These are phyloP conservation scores for Fusarium compactum DNA, from an alignment of 2,329 filamentous ascomycete species.

Conservation along the genomic window DNA sequence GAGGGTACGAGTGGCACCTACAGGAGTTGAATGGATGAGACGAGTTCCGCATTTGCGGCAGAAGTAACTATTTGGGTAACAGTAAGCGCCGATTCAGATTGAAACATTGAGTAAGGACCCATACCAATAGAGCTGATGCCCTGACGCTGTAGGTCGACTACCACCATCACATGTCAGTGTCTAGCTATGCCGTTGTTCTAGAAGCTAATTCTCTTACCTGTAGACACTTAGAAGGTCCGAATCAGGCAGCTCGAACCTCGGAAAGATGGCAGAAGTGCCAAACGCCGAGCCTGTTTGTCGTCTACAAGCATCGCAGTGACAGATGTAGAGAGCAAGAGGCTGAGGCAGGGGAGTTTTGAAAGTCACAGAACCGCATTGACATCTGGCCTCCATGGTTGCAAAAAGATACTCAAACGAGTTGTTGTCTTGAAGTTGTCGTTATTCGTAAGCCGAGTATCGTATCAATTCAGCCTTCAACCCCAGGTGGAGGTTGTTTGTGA, in stretches of 20 bases:
- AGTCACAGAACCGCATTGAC: conserved; percentile 72
- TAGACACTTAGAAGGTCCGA: conserved; percentile 65
- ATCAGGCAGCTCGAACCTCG: conserved; percentile 69
- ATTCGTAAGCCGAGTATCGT: not conserved
- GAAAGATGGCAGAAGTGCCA: conserved; percentile 77
- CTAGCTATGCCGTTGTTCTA: not conserved
- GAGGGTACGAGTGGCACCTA: conserved; percentile 49
- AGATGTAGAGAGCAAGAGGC: conserved; percentile 76
- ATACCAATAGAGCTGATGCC: conserved; percentile 69
- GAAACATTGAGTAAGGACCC: conserved; percentile 15
- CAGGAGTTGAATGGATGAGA: conserved; percentile 71
- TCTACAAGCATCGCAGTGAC: conserved; percentile 76
- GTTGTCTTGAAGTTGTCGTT: not conserved
- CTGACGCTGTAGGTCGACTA: conserved; percentile 69
- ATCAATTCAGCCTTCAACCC: not conserved
- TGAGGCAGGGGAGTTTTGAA: conserved; percentile 72
- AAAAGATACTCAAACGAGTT: not conserved
- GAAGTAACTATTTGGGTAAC: conserved; percentile 64
- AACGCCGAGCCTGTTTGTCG: conserved; percentile 75
- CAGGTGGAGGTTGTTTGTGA: conserved; percentile 15
- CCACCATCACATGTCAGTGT: conserved; percentile 8
- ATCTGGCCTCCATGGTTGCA: conserved; percentile 67
- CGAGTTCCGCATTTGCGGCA: conserved; percentile 75
- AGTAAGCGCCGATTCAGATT: conserved; percentile 12
- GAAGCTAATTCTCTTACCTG: conserved; percentile 49